Conservation (phyloP, 139 green algal species). For the Chlorella sp. region DNA sequence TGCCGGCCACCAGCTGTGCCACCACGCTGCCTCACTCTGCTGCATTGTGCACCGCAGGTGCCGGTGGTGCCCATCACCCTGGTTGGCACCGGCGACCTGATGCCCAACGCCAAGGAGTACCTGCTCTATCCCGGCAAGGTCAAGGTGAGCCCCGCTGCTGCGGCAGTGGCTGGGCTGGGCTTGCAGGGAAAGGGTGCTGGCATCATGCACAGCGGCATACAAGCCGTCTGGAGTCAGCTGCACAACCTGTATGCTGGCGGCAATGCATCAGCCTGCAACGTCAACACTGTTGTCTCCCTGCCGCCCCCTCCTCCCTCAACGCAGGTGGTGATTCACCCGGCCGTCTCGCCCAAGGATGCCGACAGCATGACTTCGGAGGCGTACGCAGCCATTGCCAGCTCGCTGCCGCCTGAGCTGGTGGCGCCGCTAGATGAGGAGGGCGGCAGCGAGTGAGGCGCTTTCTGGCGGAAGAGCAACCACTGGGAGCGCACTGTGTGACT, state of each 20-base stretch:
- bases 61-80: slow-evolving; percentile 93
- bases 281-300: background rate
- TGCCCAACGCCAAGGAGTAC: slow-evolving; percentile 85
- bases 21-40: background rate
- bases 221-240: too few species aligned
- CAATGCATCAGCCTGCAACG: background rate
- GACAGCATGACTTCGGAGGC: slow-evolving; percentile 35
- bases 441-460: background rate
- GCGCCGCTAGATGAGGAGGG: background rate
- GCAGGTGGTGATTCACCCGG: slow-evolving; percentile 40
- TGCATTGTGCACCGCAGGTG: slow-evolving; percentile 33
- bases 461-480: too few species aligned
- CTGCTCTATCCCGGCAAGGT: slow-evolving; percentile 72
- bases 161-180: too few species aligned
- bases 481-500: too few species aligned
- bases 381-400: slow-evolving; percentile 19
- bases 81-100: slow-evolving; percentile 85
- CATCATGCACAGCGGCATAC: background rate
- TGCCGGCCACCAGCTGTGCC: background rate
- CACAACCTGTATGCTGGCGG: background rate
- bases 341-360: slow-evolving; percentile 28
- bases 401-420: slow-evolving; percentile 37
- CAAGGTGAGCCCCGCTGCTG: slow-evolving; percentile 9
- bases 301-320: too few species aligned
- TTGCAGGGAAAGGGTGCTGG: too few species aligned